Evolutionary conservation across 2,329 filamentous ascomycete genomes (phyloP), one percentile per base, ranked within the genome.

Genomic region (Colletotrichum eleusines): DNA sequence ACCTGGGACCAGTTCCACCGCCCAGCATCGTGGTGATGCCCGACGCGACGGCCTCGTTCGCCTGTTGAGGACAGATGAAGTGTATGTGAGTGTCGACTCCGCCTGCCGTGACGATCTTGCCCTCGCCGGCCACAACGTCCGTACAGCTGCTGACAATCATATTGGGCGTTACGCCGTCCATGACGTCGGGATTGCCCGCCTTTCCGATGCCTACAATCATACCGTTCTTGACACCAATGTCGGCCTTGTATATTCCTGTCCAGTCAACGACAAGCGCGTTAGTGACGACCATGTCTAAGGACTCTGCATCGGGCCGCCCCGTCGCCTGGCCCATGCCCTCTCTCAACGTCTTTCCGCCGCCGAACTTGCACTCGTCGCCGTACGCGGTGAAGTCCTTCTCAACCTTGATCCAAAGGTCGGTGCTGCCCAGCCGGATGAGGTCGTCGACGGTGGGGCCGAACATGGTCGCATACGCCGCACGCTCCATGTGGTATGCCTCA

Each of bases 271-370:
- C 91, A 73, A 98, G 83, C 6, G 95, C 95, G 76, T 98, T 98
- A 1, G 91, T 94, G 71, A 98, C 89, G 31, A 97, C 93, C 57
- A 95, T 88, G 79, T 98, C 95, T 69, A 98, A 83, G 31, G 89
- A 90, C 31, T 95, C 90, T 2, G 86, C 84, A 76, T 95, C 92
- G 0, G 87, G 82, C 53, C 93, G 87, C 5, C 94, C 95, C 31
- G 91, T 92, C 6, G 94, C 93, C 83, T 98, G 95, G 3, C 95
- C 95, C 95, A 98, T 98, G 40, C 95, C 95, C 80, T 98, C 95
- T 72, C 95, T 89, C 69, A 98, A 83, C 46, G 94, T 96, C 86
- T 98, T 98, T 57, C 95, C 95, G 54, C 95, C 95, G 20, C 95
- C 95, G 80, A 98, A 98, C 74, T 94, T 92, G 80, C 95, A 98